Evolutionary conservation across 352 stramenopile genomes (phyloP).

Genomic region (Phytopythium aichiense): DNA sequence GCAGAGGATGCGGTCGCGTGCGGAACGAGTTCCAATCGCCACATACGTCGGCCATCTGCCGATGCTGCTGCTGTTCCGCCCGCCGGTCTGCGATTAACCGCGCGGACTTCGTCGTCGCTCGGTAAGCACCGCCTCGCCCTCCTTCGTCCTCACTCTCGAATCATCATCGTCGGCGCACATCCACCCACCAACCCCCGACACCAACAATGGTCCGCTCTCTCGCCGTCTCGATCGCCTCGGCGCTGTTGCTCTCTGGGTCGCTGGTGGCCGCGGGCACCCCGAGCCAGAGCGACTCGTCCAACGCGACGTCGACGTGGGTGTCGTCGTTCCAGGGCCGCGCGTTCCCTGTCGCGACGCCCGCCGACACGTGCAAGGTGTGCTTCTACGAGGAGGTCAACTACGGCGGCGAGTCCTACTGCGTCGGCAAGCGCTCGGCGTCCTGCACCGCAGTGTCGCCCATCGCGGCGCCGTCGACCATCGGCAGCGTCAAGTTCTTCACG

Average conservation of each 20-base stretch:
- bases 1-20: neutral
- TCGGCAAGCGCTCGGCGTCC: constrained; percentile 23
- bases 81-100: neutral
- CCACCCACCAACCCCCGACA: neutral
- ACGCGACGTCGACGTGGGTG: constrained; percentile 1
- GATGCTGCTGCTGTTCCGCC: neutral
- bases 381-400: constrained; percentile 40
- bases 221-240: constrained; percentile 2
- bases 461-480: constrained; percentile 27
- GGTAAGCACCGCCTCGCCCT: neutral
- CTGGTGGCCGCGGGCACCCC: constrained; percentile 7
- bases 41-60: neutral
- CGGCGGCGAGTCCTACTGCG: constrained; percentile 23
- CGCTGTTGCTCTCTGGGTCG: constrained; percentile 3
- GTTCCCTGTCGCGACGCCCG: constrained; percentile 12
- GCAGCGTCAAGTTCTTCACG: constrained; percentile 37
- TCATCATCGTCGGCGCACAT: neutral
- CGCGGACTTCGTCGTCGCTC: neutral
- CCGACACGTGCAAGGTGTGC: constrained; percentile 28
- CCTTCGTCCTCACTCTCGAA: neutral
- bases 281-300: constrained; percentile 2
- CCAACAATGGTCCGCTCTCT: constrained; percentile 2
- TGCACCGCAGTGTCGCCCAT: constrained; percentile 32
- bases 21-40: neutral
- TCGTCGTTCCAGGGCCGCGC: constrained; percentile 4